Evolutionary conservation across 2,329 filamentous ascomycete species (phyloP).

Genomic region (Nakataea oryzae): DNA sequence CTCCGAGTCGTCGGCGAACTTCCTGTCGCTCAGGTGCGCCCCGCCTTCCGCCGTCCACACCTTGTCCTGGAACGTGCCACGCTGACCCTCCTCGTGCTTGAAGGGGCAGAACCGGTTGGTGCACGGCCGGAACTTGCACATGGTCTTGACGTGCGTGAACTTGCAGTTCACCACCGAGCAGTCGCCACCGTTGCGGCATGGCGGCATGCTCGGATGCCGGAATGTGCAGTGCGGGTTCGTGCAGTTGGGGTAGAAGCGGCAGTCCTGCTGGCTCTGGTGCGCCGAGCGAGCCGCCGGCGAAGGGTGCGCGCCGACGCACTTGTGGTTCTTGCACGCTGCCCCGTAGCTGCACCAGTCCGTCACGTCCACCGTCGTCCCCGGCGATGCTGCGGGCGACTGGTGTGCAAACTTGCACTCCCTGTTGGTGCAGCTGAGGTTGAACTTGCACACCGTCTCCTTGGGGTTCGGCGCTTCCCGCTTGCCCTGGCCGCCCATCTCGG

Average conservation of each 20-base stretch:
- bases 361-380: slow-evolving; percentile 66
- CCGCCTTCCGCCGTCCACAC: slow-evolving; percentile 66
- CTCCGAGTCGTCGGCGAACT: slow-evolving; percentile 65
- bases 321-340: slow-evolving; percentile 88
- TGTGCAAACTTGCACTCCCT: slow-evolving; percentile 88
- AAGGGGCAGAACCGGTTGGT: slow-evolving; percentile 80
- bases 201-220: slow-evolving; percentile 75
- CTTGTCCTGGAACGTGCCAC: slow-evolving; percentile 76
- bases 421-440: slow-evolving; percentile 80
- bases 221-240: slow-evolving; percentile 82
- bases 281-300: slow-evolving; percentile 73
- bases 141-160: slow-evolving; percentile 75
- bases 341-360: slow-evolving; percentile 75
- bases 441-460: slow-evolving; percentile 73
- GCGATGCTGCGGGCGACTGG: slow-evolving; percentile 81
- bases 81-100: slow-evolving; percentile 85
- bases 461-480: slow-evolving; percentile 44
- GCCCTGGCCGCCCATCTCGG: slow-evolving; percentile 44
- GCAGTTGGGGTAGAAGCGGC: slow-evolving; percentile 87
- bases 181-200: slow-evolving; percentile 84
- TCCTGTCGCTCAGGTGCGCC: slow-evolving; percentile 75
- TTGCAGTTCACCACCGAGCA: slow-evolving; percentile 76
- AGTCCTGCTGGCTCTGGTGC: slow-evolving; percentile 76
- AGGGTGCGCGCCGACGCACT: slow-evolving; percentile 85
- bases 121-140: slow-evolving; percentile 88